Evolutionary conservation across 352 stramenopile species (phyloP), one percentile per base, ranked within the genome.

Genomic region (Pilasporangium apinafurcum): DNA sequence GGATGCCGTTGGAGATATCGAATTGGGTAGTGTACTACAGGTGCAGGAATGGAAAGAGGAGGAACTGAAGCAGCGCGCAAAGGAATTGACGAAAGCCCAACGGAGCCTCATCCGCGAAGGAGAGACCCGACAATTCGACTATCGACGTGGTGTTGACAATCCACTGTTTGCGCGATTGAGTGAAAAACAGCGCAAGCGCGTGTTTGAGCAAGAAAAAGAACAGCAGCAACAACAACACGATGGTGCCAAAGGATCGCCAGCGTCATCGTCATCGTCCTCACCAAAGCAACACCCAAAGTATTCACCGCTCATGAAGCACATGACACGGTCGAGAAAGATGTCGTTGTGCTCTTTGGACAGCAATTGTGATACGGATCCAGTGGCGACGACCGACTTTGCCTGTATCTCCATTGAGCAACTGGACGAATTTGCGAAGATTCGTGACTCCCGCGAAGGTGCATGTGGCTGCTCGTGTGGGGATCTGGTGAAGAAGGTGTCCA

Each of bases 391-490:
- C 4, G 73, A 91, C 52, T 91, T 91, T 52, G 76, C 75, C 12
- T 91, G 66, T 43, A 62, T 93, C 17, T 88, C 78, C 3, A 78
- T 82, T 40, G 77, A 90, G 47, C 81, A 93, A 46, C 62, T 87
- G n/a, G 66, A 86, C 44, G 81, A 93, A 48, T 91, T 93, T 38
- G 68, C 64, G 9, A 66, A 69, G 45, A 93, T 93, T 35, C 81
- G 81, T 22, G 77, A 87, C 58, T 93, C 81, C 20, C 73, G 81
- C 10, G 80, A 89, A 26, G 78, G 50, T 4, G 55, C 59, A 4
- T 93, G 81, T 35, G 81, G 81, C 26, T 93, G 81, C 45, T 88
- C 73, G 38, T 93, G 81, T 29, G 81, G 81, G 32, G 78, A 93
- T 14, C 46, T 93, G 37, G 63, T 89, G 28, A 86, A 86, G 51